Percentiles rank a stretch among this genome's conserved stretches.
Evolutionary conservation across 202 grass and related monocot species (phyloP).

Genomic region (Alloteropsis angusta): DNA sequence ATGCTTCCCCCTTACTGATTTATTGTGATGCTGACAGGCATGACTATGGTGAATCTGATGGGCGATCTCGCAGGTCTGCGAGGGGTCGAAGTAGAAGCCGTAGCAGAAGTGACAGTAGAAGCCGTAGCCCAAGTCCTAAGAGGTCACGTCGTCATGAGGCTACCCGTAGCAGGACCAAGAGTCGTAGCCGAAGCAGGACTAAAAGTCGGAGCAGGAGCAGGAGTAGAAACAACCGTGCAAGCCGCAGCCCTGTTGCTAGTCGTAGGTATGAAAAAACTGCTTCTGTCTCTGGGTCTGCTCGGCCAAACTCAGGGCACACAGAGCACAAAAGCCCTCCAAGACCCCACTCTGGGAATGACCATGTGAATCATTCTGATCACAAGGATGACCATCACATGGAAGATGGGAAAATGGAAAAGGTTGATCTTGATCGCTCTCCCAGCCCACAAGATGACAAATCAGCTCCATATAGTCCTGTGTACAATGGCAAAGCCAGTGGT

Average conservation of each 20-base stretch:
- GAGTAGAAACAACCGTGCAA: slow-evolving; percentile 36
- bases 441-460: slow-evolving; percentile 33
- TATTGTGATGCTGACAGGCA: slow-evolving; percentile 29
- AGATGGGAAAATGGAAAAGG: slow-evolving; percentile 35
- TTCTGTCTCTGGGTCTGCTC: slow-evolving; percentile 14
- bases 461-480: slow-evolving; percentile 31
- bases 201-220: slow-evolving; percentile 40
- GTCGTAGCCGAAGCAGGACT: slow-evolving; percentile 36
- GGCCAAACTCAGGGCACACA: not conserved
- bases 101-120: slow-evolving; percentile 53
- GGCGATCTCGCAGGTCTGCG: slow-evolving; percentile 33
- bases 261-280: slow-evolving; percentile 19
- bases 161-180: slow-evolving; percentile 47
- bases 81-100: slow-evolving; percentile 53
- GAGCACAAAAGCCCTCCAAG: slow-evolving; percentile 33
- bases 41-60: slow-evolving; percentile 32
- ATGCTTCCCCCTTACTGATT: not conserved
- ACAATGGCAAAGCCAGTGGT: slow-evolving; percentile 36
- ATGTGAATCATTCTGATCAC: slow-evolving; percentile 6
- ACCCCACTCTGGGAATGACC: slow-evolving; percentile 12
- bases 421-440: slow-evolving; percentile 34
- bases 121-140: slow-evolving; percentile 58
- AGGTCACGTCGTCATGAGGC: slow-evolving; percentile 34
- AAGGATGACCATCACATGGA: slow-evolving; percentile 19
- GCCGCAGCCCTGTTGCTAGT: slow-evolving; percentile 35